Conservation (phyloP, 2,329 filamentous ascomycete genomes). For the Calonectria fujianensis region DNA sequence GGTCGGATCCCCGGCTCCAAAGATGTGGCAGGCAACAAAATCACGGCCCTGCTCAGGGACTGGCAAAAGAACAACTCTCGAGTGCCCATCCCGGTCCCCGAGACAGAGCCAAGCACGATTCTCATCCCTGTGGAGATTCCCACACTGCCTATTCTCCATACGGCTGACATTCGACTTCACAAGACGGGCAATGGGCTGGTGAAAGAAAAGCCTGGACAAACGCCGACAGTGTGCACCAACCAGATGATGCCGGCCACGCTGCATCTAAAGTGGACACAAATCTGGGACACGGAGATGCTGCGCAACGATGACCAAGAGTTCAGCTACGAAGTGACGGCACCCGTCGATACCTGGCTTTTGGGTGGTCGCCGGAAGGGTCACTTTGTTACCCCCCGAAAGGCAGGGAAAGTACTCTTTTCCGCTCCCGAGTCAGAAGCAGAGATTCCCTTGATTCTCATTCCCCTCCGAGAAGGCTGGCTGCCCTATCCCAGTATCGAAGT, state of each 20-base stretch:
- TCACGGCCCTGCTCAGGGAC: conserved; percentile 55
- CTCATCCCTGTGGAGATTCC: conserved; percentile 94
- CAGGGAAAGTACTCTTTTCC: conserved; percentile 65
- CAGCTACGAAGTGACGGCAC: conserved; percentile 86
- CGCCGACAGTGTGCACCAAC: conserved; percentile 74
- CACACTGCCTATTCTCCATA: conserved; percentile 87
- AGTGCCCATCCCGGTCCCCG: conserved; percentile 52
- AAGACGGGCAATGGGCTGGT: conserved; percentile 58
- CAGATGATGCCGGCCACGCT: conserved; percentile 79
- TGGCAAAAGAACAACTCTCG: conserved; percentile 59
- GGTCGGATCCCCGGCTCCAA: conserved; percentile 62
- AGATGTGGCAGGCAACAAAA: conserved; percentile 56
- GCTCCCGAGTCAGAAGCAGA: conserved; percentile 71
- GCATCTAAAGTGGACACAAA: conserved; percentile 76
- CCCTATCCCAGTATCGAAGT: conserved; percentile 88
- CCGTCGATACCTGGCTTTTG: conserved; percentile 87
- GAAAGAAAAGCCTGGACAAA: conserved; percentile 57
- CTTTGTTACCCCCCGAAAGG: conserved; percentile 75
- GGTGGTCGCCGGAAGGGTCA: conserved; percentile 88
- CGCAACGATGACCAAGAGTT: conserved; percentile 78
- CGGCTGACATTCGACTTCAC: conserved; percentile 79
- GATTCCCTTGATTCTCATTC: conserved; percentile 85
- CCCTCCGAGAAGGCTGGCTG: conserved; percentile 85
- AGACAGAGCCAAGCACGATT: conserved; percentile 76
- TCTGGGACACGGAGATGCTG: conserved; percentile 73